Evolutionary conservation across 805 yeast genomes (phyloP).

Genomic region (Candida broadrunensis): DNA sequence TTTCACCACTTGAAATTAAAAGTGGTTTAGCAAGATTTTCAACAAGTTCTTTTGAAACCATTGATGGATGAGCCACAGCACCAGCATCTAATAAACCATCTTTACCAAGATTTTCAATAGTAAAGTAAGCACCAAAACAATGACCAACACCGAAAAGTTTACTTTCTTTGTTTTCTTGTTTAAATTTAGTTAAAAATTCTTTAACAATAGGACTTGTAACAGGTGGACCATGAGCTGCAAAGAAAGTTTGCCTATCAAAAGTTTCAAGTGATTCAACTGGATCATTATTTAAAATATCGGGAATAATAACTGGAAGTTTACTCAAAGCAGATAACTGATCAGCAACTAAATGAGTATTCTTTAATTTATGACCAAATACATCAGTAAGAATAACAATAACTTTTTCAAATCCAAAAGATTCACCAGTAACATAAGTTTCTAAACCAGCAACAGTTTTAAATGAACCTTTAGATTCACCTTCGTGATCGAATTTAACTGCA

Average conservation of each 20-base stretch:
- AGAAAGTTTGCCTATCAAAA: constrained; percentile 43
- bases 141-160: constrained; percentile 64
- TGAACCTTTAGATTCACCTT: constrained; percentile 50
- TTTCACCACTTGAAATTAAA: constrained; percentile 71
- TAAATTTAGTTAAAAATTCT: constrained; percentile 44
- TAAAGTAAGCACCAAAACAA: constrained; percentile 81
- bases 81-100: constrained; percentile 41
- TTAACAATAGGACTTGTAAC: constrained; percentile 50
- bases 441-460: constrained; percentile 40
- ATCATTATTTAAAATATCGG: constrained; percentile 66
- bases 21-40: constrained; percentile 55
- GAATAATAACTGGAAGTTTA: constrained; percentile 59
- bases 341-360: constrained; percentile 63
- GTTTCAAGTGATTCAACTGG: constrained; percentile 15
- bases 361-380: constrained; percentile 58
- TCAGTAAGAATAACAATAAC: constrained; percentile 68
- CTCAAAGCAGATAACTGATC: constrained; percentile 61
- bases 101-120: constrained; percentile 47
- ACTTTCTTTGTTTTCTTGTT: constrained; percentile 27
- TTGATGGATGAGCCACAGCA: constrained; percentile 87
- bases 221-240: constrained; percentile 45
- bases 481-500: constrained; percentile 38
- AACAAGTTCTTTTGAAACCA: constrained; percentile 65
- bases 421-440: constrained; percentile 29
- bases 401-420: constrained; percentile 30